A percentile compares a stretch with the other conserved stretches of the same genome.
Evolutionary conservation across 1,284 basidiomycete genomes (phyloP).

Genomic region (Ganoderma leucocontextum): DNA sequence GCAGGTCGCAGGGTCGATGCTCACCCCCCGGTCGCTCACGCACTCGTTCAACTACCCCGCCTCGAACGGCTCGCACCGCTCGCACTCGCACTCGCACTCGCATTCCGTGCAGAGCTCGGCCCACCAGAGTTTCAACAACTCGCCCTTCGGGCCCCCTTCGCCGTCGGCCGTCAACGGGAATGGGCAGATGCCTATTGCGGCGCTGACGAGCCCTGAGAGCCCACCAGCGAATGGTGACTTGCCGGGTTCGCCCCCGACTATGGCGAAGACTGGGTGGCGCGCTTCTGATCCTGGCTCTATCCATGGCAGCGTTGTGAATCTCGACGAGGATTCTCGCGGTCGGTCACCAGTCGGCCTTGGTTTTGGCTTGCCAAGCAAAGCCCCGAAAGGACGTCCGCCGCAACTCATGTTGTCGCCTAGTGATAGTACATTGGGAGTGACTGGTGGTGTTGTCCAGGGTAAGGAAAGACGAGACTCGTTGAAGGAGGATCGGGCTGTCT

Average conservation of each 20-base stretch:
- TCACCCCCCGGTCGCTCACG: slow-evolving; percentile 47
- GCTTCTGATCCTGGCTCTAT: slow-evolving; percentile 42
- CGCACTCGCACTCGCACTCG: slow-evolving; percentile 53
- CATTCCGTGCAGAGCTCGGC: slow-evolving; percentile 50
- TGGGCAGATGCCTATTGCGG: slow-evolving; percentile 22
- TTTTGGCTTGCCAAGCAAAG: slow-evolving; percentile 33
- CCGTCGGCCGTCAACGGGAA: slow-evolving; percentile 33
- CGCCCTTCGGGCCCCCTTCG: slow-evolving; percentile 38
- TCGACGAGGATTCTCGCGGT: slow-evolving; percentile 27
- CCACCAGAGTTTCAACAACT: slow-evolving; percentile 45
- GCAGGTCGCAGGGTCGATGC: slow-evolving; percentile 26
- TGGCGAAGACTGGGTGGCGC: slow-evolving; percentile 37
- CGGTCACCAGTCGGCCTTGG: slow-evolving; percentile 32
- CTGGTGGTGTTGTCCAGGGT: slow-evolving; percentile 33
- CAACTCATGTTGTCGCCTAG: slow-evolving; percentile 67
- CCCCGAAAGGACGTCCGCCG: slow-evolving; percentile 46
- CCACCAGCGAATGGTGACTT: slow-evolving; percentile 46
- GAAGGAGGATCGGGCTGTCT: slow-evolving; percentile 63
- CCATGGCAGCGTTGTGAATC: slow-evolving; percentile 18
- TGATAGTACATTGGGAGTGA: slow-evolving; percentile 61
- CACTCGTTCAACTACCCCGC: slow-evolving; percentile 43
- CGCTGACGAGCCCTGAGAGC: slow-evolving; percentile 49
- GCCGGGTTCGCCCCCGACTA: slow-evolving; percentile 30
- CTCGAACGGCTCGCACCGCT: slow-evolving; percentile 44
- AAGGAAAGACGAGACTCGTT: slow-evolving; percentile 40